Conservation (phyloP, 176 grass and related monocot species). For the Luzula sylvatica region DNA sequence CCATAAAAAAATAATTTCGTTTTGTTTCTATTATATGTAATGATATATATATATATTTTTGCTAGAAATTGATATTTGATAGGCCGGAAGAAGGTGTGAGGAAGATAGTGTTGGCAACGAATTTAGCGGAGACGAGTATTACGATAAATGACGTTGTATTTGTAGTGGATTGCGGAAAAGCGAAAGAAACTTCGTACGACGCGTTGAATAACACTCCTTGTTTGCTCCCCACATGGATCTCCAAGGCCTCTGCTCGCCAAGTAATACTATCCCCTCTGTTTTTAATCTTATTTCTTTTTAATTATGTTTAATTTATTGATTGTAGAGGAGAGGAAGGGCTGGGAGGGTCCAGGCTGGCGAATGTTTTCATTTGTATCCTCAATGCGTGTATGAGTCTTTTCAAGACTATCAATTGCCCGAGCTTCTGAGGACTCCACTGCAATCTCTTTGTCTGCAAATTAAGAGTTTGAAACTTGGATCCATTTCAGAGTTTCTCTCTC, state of each 20-base stretch:
- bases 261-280: slow-evolving; percentile 25
- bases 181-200: slow-evolving; percentile 99
- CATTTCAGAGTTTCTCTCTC: slow-evolving; percentile 93
- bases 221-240: slow-evolving; percentile 96
- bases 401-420: slow-evolving; percentile 93
- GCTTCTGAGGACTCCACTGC: slow-evolving; percentile 87
- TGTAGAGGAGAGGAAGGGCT: slow-evolving; percentile 93
- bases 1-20: no score
- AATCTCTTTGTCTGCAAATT: slow-evolving; percentile 99
- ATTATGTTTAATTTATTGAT: neutral
- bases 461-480: slow-evolving; percentile 89
- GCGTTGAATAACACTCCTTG: slow-evolving; percentile 98
- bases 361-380: slow-evolving; percentile 95
- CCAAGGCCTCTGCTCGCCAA: slow-evolving; percentile 93
- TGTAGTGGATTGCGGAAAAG: slow-evolving; percentile 96
- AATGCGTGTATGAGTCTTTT: slow-evolving; percentile 83
- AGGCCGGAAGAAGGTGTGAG: slow-evolving; percentile 75
- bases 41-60: neutral
- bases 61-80: slow-evolving; percentile 89
- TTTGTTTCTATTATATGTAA: neutral
- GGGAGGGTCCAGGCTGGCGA: slow-evolving; percentile 91
- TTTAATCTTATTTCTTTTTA: neutral
- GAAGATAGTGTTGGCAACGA: slow-evolving; percentile 97
- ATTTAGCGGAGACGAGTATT: slow-evolving; percentile 98
- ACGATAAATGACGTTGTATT: slow-evolving; percentile 98